phyloP scores from a whole-genome alignment of 208 protist genomes.

The Crithidia fasciculata region DNA sequence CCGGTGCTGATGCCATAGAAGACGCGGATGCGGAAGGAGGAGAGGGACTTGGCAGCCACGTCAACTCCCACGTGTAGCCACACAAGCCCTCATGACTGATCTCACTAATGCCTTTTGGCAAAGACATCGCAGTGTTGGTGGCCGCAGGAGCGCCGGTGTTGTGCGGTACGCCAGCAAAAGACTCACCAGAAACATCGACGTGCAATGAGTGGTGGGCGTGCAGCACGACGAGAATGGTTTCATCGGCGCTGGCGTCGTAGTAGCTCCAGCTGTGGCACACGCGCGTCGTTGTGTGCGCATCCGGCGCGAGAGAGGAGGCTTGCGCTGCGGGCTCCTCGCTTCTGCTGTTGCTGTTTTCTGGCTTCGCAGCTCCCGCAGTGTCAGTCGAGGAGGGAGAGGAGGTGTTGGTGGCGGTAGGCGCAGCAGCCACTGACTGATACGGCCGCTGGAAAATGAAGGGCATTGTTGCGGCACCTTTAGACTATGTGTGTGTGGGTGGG shows the following conservation, averaged over 20 bases:
- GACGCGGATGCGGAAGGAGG: background rate
- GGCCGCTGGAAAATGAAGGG: no score
- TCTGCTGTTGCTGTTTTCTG: background rate
- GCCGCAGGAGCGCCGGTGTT: background rate
- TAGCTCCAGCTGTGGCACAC: constrained; percentile 33
- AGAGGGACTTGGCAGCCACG: constrained; percentile 21
- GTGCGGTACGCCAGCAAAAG: background rate
- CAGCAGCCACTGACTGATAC: no score
- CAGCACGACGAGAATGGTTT: constrained; percentile 35
- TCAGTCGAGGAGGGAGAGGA: no score
- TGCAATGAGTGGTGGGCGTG: constrained; percentile 30
- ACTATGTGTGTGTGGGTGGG: no score
- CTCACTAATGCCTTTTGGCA: background rate
- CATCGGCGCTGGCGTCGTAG: constrained; percentile 17
- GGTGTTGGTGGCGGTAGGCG: no score
- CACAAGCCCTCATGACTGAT: constrained; percentile 24
- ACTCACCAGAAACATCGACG: constrained; percentile 6
- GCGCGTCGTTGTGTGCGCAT: background rate
- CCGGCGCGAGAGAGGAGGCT: background rate
- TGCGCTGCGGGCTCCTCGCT: background rate
- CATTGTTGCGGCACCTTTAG: no score
- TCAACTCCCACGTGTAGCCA: constrained; percentile 33
- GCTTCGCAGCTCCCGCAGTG: background rate
- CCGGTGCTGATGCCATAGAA: no score
- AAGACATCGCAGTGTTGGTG: no score